These are phyloP conservation scores for Neofusicoccum ribis DNA, from an alignment of 2,329 filamentous ascomycete species.

Conservation along the genomic window DNA sequence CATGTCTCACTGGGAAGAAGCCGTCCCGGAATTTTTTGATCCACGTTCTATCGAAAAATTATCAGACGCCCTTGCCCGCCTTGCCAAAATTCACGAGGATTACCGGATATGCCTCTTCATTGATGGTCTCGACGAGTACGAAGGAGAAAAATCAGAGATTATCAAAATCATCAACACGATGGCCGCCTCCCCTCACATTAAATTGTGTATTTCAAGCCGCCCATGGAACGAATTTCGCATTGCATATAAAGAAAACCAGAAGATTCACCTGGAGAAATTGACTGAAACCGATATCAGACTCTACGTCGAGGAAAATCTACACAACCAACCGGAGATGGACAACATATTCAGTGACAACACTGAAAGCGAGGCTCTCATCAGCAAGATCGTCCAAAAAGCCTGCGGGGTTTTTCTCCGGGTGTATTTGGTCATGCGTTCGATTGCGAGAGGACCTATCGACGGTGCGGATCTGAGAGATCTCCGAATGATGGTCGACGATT, in stretches of 20 bases:
- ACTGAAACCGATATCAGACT: neutral
- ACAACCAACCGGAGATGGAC: no score
- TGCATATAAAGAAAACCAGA: constrained; percentile 9
- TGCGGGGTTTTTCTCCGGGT: no score
- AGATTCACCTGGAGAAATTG: neutral
- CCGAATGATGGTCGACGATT: neutral
- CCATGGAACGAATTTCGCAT: constrained; percentile 19
- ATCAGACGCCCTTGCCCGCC: no score
- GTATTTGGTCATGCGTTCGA: neutral
- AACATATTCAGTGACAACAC: neutral
- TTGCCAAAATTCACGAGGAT: no score
- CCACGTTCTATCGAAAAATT: no score
- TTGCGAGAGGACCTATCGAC: neutral
- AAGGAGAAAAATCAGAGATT: constrained; percentile 12
- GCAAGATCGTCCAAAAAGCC: neutral
- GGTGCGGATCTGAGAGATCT: no score
- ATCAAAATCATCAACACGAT: neutral
- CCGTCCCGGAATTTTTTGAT: no score
- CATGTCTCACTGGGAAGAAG: neutral
- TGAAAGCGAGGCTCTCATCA: neutral
- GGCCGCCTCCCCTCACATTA: constrained; percentile 12
- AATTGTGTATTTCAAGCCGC: constrained; percentile 24
- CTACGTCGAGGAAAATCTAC: neutral
- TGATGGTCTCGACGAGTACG: constrained; percentile 26
- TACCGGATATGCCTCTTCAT: constrained; percentile 22